Conservation (phyloP, 2,329 filamentous ascomycete genomes). For the Cladosporium austrohemisphaericum region DNA sequence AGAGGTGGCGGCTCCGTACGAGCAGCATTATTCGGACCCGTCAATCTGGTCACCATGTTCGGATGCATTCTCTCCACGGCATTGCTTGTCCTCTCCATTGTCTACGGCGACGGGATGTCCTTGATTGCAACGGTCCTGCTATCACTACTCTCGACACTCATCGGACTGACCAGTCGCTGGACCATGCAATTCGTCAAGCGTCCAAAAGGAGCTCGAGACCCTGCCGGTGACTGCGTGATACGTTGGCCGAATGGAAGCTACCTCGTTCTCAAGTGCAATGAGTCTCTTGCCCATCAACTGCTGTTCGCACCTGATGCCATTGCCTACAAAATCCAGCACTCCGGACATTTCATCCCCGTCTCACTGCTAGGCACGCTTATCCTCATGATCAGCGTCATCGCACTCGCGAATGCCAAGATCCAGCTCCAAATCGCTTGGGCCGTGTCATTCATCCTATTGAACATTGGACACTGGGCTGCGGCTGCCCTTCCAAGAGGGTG, state of each 20-base stretch:
- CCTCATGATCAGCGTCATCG: slow-evolving; percentile 52
- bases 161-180: slow-evolving; percentile 51
- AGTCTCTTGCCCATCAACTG: slow-evolving; percentile 48
- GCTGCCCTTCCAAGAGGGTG: slow-evolving; percentile 45
- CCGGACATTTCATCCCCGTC: slow-evolving; percentile 43
- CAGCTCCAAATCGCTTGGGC: slow-evolving; percentile 49
- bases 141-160: slow-evolving; percentile 47
- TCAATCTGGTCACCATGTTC: slow-evolving; percentile 44
- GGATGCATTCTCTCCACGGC: slow-evolving; percentile 43
- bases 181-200: slow-evolving; percentile 41
- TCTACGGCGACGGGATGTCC: slow-evolving; percentile 48
- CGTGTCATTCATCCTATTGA: slow-evolving; percentile 48
- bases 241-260: slow-evolving; percentile 51
- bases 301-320: slow-evolving; percentile 52
- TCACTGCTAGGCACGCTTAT: slow-evolving; percentile 50
- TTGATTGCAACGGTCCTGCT: slow-evolving; percentile 46
- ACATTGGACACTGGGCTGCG: slow-evolving; percentile 49
- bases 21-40: slow-evolving; percentile 34
- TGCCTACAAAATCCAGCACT: slow-evolving; percentile 42
- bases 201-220: slow-evolving; percentile 20
- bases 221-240: slow-evolving; percentile 40
- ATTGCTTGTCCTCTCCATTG: slow-evolving; percentile 44
- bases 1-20: slow-evolving; percentile 7
- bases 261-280: slow-evolving; percentile 48
- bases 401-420: slow-evolving; percentile 48